Base-by-base conservation (phyloP, 495 filamentous ascomycete species). In the Trichoderma virens region DNA sequence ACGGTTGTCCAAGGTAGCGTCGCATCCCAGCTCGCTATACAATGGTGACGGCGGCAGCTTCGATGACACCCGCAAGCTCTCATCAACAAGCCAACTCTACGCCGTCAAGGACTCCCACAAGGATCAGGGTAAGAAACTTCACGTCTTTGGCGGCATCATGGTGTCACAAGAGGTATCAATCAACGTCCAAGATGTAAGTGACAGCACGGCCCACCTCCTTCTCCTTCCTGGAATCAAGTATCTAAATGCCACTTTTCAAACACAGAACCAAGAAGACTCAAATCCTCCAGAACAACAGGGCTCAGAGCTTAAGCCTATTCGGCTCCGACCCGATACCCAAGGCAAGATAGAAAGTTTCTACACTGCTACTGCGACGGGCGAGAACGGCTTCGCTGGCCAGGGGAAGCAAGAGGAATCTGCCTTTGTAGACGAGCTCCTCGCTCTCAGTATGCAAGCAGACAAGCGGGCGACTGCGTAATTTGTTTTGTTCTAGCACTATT, bases 151-250 rank as follows among this genome's bases (percentile, higher is more conserved):
- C 8, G 81, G 81, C 59, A 86, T 85, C 67, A 77, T 83, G 65
- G 80, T 84, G 30, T 80, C 75, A 39, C 82, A 80, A 61, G 80
- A 83, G 65, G 78, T 83, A 35, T 74, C 79, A 20, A 75, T 85
- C 20, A 82, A 84, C 64, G 73, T 83, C 60, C 25, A 69, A 68
- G 45, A 70, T 61, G 59, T 56, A 66, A 59, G 64, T 65, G 13
- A 69, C 66, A 41, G 65, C 68, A 28, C 66, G 64, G 6, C 62
- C 65, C 13, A 65, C 41, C 11, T 60, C 59, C 16, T 32, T n/a
- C 3, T 31, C 23, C 20, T 32, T 31, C 1, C 2, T 5, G 20
- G 27, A 32, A 31, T 60, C 25, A 60, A 31, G 27, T 14, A 32
- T n/a, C 16, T 32, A n/a, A n/a, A 6, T 60, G 59, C 59, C 28